Base-by-base conservation (phyloP, 306 rosid genomes). In the Corylus avellana region DNA sequence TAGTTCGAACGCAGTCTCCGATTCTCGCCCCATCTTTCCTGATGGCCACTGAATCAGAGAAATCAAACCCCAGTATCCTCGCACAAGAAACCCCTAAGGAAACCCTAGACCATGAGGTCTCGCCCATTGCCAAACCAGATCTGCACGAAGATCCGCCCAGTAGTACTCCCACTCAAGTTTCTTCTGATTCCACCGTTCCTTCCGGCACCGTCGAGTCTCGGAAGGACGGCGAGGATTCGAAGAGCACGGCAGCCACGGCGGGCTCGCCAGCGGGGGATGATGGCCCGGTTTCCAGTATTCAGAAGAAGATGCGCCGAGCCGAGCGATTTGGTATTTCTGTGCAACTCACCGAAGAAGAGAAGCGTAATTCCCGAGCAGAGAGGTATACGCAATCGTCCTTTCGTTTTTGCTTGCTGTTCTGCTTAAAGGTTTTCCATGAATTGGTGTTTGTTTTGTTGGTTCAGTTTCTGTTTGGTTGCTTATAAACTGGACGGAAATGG, bases 241-340 rank as follows among this genome's bases (percentile, higher is more conserved):
- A 89, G 72, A 70, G 81, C 55, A 7, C 80, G 0, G 20, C 58
- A 3, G 89, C 78, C 12, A 48, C 75, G 20, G 72, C 7, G 55
- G 39, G 80, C 42, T 72, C 75, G 4, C 69, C 70, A 4, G 77
- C 48, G 8, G 82, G 50, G 10, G 79, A 11, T 47, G 83, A 84
- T 37, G 80, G 68, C 69, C 82, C 84, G 17, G 86, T 77, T 55
- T 81, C 91, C 78, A 87, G 84, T 81, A 68, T 84, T 70, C 88
- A 87, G 81, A 92, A 92, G 91, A 94, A 92, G 90, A 88, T 89
- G 12, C 92, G 89, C 67, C 93, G 98, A 27, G 98, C 97, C 0
- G 97, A 94, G 88, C 91, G 97, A 58, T 94, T 94, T n/a, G 98
- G 98, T 16, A 91, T 94, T 53, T 75, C 97, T 17, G 89, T 90